Evolutionary conservation across 1,284 basidiomycete species (phyloP).

Genomic region (Golubevia sp.): DNA sequence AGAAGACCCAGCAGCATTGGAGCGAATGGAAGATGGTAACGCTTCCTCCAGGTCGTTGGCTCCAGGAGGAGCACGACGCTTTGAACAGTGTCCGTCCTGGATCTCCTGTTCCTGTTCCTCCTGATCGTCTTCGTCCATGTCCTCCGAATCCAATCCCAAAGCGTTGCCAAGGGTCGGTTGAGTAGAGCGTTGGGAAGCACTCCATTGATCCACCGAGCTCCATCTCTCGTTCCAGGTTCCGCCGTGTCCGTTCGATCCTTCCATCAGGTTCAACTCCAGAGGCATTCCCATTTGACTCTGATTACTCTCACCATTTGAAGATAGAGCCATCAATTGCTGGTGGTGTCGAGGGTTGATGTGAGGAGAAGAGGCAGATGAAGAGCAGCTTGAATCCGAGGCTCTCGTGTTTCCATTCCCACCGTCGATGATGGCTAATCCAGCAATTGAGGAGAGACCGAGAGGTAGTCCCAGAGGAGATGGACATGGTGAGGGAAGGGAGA

Average conservation of each 20-base stretch:
- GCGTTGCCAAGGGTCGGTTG: background rate
- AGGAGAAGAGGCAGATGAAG: conserved; percentile 18
- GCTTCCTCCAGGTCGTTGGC: background rate
- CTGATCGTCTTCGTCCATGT: background rate
- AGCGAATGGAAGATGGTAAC: background rate
- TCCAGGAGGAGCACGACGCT: background rate
- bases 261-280: background rate
- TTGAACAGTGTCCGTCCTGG: background rate
- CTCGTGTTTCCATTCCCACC: background rate
- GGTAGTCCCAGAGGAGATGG: conserved; percentile 19
- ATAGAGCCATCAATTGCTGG: conserved; percentile 5
- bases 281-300: conserved; percentile 25
- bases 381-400: background rate
- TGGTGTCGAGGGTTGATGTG: conserved; percentile 10
- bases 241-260: background rate
- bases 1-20: background rate
- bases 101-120: background rate
- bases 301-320: conserved; percentile 29
- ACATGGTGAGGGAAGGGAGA: conserved; percentile 24
- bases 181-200: background rate
- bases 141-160: background rate
- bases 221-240: background rate
- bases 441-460: conserved; percentile 19
- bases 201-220: background rate
- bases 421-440: conserved; percentile 21